phyloP scores from a whole-genome alignment of 1,139 yeast genomes.

The Magnusiomyces suaveolens region DNA sequence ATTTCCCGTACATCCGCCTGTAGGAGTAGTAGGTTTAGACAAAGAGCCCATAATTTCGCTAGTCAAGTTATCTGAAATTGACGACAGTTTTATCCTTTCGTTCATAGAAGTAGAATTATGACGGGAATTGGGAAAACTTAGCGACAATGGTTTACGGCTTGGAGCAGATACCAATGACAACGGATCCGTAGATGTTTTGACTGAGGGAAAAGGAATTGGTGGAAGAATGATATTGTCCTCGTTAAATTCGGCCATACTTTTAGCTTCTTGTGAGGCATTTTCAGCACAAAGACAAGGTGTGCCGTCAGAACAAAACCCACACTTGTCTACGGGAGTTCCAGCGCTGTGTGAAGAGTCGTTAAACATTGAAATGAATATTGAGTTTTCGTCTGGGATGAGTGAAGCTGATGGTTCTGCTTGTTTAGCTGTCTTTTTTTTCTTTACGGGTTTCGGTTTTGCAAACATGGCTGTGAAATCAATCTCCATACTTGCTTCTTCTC shows the following conservation, averaged over 20 bases:
- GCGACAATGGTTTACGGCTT: no score
- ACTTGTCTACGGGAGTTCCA: slow-evolving; percentile 51
- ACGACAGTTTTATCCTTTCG: not conserved
- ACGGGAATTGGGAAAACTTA: not conserved
- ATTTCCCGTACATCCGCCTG: slow-evolving; percentile 63
- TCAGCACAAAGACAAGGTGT: slow-evolving; percentile 87
- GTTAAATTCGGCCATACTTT: slow-evolving; percentile 12
- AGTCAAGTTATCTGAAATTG: not conserved
- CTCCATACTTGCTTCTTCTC: slow-evolving; percentile 25
- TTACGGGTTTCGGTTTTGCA: slow-evolving; percentile 9
- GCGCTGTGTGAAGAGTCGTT: slow-evolving; percentile 11
- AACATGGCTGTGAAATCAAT: slow-evolving; percentile 28
- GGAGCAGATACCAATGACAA: no score
- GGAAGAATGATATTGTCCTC: slow-evolving; percentile 6
- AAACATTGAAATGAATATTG: not conserved
- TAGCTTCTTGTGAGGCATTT: slow-evolving; percentile 25
- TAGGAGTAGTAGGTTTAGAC: not conserved
- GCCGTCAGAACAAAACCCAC: slow-evolving; percentile 90
- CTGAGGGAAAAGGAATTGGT: not conserved
- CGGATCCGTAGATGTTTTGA: no score
- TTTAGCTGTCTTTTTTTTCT: not conserved
- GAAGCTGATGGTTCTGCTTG: slow-evolving; percentile 22
- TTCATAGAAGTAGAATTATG: not conserved
- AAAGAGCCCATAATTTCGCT: not conserved
- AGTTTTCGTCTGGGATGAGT: no score